Percentiles rank a stretch among this genome's conserved stretches.
These are phyloP conservation scores for Pyrenophora seminiperda DNA, from an alignment of 2,329 filamentous ascomycete species.

Conservation along the genomic window DNA sequence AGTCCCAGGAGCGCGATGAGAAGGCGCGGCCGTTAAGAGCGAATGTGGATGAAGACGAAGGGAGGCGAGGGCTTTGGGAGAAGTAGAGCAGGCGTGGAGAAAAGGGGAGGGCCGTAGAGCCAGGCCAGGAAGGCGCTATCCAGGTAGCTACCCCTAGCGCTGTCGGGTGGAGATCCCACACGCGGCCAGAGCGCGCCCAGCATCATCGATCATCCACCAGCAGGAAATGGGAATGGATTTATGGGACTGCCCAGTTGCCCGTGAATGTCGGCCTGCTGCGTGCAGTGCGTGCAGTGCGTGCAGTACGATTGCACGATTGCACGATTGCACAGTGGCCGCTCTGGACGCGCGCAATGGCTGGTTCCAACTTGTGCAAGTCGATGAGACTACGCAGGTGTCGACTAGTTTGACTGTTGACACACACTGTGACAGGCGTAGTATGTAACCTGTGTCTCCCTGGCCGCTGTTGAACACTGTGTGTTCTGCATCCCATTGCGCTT, in stretches of 20 bases:
- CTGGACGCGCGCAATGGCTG: no score
- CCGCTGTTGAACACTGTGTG: no score
- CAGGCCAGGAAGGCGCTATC: slow-evolving; percentile 17
- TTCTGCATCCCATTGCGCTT: neutral
- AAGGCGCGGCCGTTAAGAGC: slow-evolving; percentile 31
- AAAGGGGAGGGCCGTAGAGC: slow-evolving; percentile 29
- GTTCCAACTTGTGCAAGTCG: no score
- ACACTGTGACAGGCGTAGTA: no score
- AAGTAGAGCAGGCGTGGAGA: slow-evolving; percentile 16
- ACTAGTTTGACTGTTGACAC: no score
- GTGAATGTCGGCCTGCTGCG: neutral
- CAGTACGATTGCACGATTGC: no score
- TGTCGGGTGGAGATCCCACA: slow-evolving; percentile 21
- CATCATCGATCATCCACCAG: slow-evolving; percentile 13
- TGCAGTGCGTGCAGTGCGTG: neutral
- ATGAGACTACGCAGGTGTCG: neutral
- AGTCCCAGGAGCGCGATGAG: slow-evolving; percentile 28
- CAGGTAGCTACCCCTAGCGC: slow-evolving; percentile 11
- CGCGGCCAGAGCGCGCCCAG: slow-evolving; percentile 19
- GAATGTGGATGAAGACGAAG: slow-evolving; percentile 30
- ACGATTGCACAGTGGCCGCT: no score
- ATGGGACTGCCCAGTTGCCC: neutral
- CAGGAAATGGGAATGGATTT: no score
- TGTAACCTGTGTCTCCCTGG: no score
- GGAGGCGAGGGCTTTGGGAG: slow-evolving; percentile 11